A percentile compares a stretch with the other conserved stretches of the same genome.
These are phyloP conservation scores for Russula emetica DNA, from an alignment of 768 basidiomycete genomes.

Conservation along the genomic window DNA sequence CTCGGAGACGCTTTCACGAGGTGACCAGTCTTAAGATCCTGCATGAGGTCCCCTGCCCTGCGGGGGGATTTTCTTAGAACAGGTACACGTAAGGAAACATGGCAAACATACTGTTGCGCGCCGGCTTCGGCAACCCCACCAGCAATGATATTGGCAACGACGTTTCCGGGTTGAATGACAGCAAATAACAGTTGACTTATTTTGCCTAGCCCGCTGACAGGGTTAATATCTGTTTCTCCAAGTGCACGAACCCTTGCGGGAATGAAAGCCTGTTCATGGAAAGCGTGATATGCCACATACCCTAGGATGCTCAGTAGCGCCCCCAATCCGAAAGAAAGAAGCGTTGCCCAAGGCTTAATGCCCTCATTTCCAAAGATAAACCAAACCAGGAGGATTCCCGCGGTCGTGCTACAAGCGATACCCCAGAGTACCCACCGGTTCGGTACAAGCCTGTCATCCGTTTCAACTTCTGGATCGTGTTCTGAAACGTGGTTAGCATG, in stretches of 20 bases:
- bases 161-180: conserved; percentile 88
- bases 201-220: conserved; percentile 90
- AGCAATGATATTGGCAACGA: conserved; percentile 97
- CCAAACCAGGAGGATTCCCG: conserved; percentile 82
- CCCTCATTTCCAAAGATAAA: conserved; percentile 85
- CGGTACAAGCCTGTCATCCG: conserved; percentile 76
- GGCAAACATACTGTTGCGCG: conserved; percentile 66
- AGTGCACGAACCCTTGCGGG: conserved; percentile 75
- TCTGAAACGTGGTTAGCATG: conserved; percentile 32
- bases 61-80: conserved; percentile 10
- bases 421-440: conserved; percentile 72
- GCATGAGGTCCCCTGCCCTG: conserved; percentile 97
- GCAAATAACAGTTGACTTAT: conserved; percentile 93
- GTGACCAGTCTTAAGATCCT: conserved; percentile 96
- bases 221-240: conserved; percentile 93
- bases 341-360: conserved; percentile 92
- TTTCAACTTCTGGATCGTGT: conserved; percentile 66
- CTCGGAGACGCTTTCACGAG: conserved; percentile 87
- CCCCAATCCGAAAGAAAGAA: conserved; percentile 79
- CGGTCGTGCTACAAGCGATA: conserved; percentile 51
- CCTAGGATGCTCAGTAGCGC: conserved; percentile 84
- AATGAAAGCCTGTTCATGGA: background rate
- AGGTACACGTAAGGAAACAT: conserved; percentile 29
- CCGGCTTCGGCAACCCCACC: conserved; percentile 96
- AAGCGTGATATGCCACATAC: conserved; percentile 39